phyloP scores from a whole-genome alignment of 805 yeast genomes.

The Candida easanensis region DNA sequence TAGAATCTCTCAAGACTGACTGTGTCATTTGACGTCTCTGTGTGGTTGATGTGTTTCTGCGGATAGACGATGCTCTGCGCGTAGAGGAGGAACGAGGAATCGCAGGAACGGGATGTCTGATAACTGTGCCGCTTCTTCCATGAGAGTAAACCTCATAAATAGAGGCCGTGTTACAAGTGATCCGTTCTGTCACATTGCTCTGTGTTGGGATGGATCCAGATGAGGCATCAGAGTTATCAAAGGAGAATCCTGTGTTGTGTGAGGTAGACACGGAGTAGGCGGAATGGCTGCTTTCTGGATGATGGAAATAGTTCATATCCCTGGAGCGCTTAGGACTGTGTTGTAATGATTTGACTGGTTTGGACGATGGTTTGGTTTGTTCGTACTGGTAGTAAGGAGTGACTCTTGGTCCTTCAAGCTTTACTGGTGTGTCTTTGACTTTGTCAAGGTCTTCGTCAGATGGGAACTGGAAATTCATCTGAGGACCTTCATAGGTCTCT shows the following conservation, averaged over 20 bases:
- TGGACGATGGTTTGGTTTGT: constrained; percentile 1
- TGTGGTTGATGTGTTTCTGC: constrained; percentile 6
- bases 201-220: constrained; percentile 20
- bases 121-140: constrained; percentile 2
- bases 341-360: neutral
- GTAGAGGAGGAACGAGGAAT: neutral
- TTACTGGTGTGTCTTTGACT: neutral
- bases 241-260: constrained; percentile 1
- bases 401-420: constrained; percentile 18
- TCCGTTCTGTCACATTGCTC: constrained; percentile 28
- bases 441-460: constrained; percentile 25
- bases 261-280: constrained; percentile 1
- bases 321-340: constrained; percentile 5
- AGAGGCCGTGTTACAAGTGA: constrained; percentile 17
- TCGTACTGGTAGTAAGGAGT: constrained; percentile 19
- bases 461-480: constrained; percentile 39
- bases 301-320: constrained; percentile 2
- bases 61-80: constrained; percentile 1
- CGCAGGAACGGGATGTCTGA: constrained; percentile 1
- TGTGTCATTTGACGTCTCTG: constrained; percentile 13
- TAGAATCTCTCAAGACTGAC: constrained; percentile 2
- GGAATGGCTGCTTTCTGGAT: neutral
- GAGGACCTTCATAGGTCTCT: constrained; percentile 37
- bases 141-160: neutral
- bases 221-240: constrained; percentile 1